Evolutionary conservation across 345 rosid genomes (phyloP).

Genomic region (Cochlearia excelsa): DNA sequence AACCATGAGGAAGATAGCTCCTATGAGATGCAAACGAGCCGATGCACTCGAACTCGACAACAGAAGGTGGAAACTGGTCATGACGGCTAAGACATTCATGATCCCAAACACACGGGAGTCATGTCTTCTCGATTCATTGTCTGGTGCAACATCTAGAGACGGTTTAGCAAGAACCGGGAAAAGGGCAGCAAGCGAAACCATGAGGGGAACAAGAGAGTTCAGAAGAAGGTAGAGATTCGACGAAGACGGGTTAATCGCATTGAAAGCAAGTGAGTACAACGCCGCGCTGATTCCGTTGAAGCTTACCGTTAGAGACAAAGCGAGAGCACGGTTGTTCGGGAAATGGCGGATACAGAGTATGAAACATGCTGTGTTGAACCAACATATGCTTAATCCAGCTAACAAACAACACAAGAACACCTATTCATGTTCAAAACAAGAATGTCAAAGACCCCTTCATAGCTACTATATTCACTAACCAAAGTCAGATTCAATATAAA

Average conservation of each 20-base stretch:
- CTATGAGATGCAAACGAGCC: constrained; percentile 55
- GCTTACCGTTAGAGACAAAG: constrained; percentile 68
- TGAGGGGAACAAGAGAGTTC: constrained; percentile 56
- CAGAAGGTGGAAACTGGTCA: constrained; percentile 70
- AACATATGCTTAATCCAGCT: constrained; percentile 85
- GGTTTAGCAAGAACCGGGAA: constrained; percentile 52
- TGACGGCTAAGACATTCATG: constrained; percentile 54
- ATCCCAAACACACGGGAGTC: constrained; percentile 44
- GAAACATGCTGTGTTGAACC: constrained; percentile 86
- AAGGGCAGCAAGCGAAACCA: constrained; percentile 48
- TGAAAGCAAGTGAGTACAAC: constrained; percentile 57
- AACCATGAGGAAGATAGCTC: constrained; percentile 51
- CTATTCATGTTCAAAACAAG: too few species aligned
- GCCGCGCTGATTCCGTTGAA: constrained; percentile 78
- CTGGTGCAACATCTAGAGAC: constrained; percentile 18
- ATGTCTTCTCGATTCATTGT: constrained; percentile 14
- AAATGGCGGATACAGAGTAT: constrained; percentile 75
- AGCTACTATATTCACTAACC: too few species aligned
- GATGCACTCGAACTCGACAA: constrained; percentile 43
- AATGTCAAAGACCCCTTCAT: too few species aligned
- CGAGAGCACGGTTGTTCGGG: constrained; percentile 50
- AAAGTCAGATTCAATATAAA: too few species aligned
- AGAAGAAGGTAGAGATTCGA: constrained; percentile 54
- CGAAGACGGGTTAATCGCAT: constrained; percentile 45
- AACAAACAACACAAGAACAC: constrained; percentile 63